These are phyloP conservation scores for Gryganskiella cystojenkinii DNA, from an alignment of 192 early-diverging fungal species.

Conservation along the genomic window DNA sequence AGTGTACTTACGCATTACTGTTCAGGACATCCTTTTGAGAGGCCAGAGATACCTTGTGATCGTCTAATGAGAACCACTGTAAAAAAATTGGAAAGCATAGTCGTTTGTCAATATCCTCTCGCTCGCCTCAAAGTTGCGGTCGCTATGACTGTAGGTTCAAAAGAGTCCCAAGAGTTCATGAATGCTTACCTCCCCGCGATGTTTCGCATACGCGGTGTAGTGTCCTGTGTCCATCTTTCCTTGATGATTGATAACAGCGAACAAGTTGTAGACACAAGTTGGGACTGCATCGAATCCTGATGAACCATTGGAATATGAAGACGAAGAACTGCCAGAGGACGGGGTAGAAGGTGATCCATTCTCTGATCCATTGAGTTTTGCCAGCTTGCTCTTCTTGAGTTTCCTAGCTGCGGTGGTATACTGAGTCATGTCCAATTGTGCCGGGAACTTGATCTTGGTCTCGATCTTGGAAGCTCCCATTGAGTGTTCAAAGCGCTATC, in stretches of 20 bases:
- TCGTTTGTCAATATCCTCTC: background rate
- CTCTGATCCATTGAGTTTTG: constrained; percentile 51
- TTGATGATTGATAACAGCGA: constrained; percentile 92
- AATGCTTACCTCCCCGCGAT: constrained; percentile 72
- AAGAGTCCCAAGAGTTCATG: background rate
- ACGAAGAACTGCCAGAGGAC: constrained; percentile 12
- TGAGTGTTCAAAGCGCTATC: constrained; percentile 86
- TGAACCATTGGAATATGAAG: constrained; percentile 29
- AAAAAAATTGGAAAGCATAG: background rate
- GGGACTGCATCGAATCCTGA: constrained; percentile 66
- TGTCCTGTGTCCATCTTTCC: constrained; percentile 96
- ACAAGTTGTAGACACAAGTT: constrained; percentile 83
- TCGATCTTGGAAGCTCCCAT: constrained; percentile 83
- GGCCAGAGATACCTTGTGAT: constrained; percentile 78
- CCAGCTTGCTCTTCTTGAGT: constrained; percentile 50
- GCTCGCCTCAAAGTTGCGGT: background rate
- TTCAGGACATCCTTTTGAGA: constrained; percentile 80
- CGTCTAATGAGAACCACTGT: constrained; percentile 93
- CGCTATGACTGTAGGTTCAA: background rate
- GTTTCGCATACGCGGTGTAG: constrained; percentile 87
- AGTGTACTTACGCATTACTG: constrained; percentile 67
- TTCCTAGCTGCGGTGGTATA: constrained; percentile 78
- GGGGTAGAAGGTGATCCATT: constrained; percentile 17
- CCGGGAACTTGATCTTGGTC: constrained; percentile 85
- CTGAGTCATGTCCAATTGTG: constrained; percentile 90